Evolutionary conservation across 1,284 basidiomycete genomes (phyloP).

Genomic region (Tylopilus sp.): DNA sequence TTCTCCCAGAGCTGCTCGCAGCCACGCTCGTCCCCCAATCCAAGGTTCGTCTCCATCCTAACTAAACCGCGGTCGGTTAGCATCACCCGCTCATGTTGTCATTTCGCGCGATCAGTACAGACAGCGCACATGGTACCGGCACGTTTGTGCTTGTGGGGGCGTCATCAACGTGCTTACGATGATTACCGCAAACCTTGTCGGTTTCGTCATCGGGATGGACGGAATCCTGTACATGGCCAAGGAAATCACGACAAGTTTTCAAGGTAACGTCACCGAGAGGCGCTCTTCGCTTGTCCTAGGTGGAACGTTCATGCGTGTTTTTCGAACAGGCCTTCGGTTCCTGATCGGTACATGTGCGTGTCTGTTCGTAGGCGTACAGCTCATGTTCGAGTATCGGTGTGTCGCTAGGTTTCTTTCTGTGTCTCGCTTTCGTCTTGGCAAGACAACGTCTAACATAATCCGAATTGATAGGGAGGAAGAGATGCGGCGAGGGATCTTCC

Average conservation of each 20-base stretch:
- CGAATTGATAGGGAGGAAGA: constrained; percentile 39
- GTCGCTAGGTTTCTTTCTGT: constrained; percentile 22
- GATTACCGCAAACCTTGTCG: constrained; percentile 92
- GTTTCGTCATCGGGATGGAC: constrained; percentile 90
- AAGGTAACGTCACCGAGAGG: constrained; percentile 48
- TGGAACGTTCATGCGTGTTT: too few species aligned
- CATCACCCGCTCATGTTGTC: too few species aligned
- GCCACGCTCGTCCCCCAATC: constrained; percentile 56
- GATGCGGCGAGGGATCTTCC: constrained; percentile 55
- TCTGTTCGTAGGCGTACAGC: constrained; percentile 81
- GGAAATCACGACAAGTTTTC: constrained; percentile 61
- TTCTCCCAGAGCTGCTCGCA: constrained; percentile 81
- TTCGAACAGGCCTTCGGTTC: constrained; percentile 55
- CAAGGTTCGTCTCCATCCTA: constrained; percentile 50
- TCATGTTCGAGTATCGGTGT: constrained; percentile 94
- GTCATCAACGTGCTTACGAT: constrained; percentile 87
- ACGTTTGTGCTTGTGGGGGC: constrained; percentile 80
- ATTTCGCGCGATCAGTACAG: constrained; percentile 56
- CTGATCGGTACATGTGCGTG: constrained; percentile 58
- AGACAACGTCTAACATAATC: constrained; percentile 3
- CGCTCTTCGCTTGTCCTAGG: too few species aligned
- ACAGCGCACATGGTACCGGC: constrained; percentile 75
- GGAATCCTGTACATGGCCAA: constrained; percentile 71
- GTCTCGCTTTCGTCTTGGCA: constrained; percentile 1
- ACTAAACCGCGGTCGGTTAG: background rate